Percentiles rank a stretch among this genome's conserved stretches.
Conservation (phyloP, 495 filamentous ascomycete species). For the Penicillium lividum region DNA sequence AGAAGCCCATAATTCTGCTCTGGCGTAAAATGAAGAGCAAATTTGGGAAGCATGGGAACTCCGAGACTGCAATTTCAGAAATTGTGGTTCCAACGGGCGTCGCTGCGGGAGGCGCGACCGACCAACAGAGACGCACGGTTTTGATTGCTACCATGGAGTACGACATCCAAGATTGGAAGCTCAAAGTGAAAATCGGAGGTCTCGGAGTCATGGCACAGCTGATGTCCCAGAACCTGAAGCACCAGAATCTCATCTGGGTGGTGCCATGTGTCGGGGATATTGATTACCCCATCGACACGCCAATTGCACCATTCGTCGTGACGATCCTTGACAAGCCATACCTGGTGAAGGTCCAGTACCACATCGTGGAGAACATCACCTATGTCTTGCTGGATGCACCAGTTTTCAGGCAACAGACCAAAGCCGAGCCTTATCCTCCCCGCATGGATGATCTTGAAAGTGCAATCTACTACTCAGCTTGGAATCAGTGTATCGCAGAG, state of each 20-base stretch:
- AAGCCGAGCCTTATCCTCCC: constrained; percentile 66
- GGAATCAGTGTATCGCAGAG: constrained; percentile 71
- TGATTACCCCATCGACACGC: constrained; percentile 61
- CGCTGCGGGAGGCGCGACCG: constrained; percentile 39
- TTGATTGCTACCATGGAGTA: constrained; percentile 75
- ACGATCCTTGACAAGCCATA: constrained; percentile 64
- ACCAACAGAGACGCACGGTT: constrained; percentile 51
- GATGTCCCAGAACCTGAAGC: constrained; percentile 67
- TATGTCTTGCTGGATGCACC: constrained; percentile 71
- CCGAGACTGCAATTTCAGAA: constrained; percentile 1
- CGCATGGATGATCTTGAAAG: constrained; percentile 75
- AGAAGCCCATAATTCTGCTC: background rate
- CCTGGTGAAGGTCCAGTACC: constrained; percentile 66
- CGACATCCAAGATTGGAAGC: constrained; percentile 69
- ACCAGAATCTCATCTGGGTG: constrained; percentile 74
- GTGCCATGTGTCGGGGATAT: constrained; percentile 70
- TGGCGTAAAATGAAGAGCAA: background rate
- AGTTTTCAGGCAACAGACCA: constrained; percentile 70
- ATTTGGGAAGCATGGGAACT: background rate
- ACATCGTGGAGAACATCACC: constrained; percentile 66
- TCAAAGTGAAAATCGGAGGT: constrained; percentile 75
- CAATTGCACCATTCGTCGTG: constrained; percentile 64
- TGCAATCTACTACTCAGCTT: constrained; percentile 72
- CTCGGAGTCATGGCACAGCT: constrained; percentile 70
- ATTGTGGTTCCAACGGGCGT: background rate